Evolutionary conservation across 2,329 filamentous ascomycete species (phyloP).

Genomic region (Microcera coccophila): DNA sequence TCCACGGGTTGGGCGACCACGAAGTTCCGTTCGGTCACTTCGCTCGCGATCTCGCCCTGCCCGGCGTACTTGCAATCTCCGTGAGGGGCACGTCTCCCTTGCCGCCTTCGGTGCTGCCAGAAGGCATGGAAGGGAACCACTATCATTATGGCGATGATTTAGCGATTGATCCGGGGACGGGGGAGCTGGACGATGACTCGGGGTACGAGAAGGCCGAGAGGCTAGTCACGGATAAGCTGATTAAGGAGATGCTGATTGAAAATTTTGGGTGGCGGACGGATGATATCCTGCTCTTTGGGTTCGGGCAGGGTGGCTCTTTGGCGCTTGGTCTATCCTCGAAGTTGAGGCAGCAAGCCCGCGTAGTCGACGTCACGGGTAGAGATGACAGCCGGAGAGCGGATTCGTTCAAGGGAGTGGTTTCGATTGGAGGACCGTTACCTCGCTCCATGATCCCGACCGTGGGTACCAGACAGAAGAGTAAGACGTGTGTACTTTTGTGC

Average conservation of each 20-base stretch:
- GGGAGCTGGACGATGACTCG: conserved; percentile 57
- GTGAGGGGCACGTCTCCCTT: conserved; percentile 68
- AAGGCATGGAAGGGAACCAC: conserved; percentile 27
- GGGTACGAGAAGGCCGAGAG: conserved; percentile 51
- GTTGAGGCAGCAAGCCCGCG: conserved; percentile 33
- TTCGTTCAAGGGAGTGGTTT: conserved; percentile 54
- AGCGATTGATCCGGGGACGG: conserved; percentile 46
- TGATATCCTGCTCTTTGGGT: conserved; percentile 63
- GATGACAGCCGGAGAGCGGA: conserved; percentile 10
- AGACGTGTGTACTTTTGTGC: conserved; percentile 59
- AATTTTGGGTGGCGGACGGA: conserved; percentile 56
- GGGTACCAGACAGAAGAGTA: conserved; percentile 49
- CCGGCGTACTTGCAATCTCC: conserved; percentile 71
- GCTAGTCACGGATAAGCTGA: conserved; percentile 47
- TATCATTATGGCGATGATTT: conserved; percentile 69
- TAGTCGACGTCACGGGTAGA: conserved; percentile 33
- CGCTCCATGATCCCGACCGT: conserved; percentile 46
- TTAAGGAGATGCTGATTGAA: conserved; percentile 48
- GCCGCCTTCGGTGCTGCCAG: conserved; percentile 58
- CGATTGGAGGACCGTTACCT: conserved; percentile 59
- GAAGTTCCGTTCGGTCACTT: conserved; percentile 65
- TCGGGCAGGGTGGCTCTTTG: conserved; percentile 63
- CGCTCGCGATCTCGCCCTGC: conserved; percentile 64
- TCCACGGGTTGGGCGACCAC: conserved; percentile 81
- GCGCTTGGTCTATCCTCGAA: conserved; percentile 54